A percentile compares a stretch with the other conserved stretches of the same genome.
These are phyloP conservation scores for Fusarium anguioides DNA, from an alignment of 2,329 filamentous ascomycete genomes.

Conservation along the genomic window DNA sequence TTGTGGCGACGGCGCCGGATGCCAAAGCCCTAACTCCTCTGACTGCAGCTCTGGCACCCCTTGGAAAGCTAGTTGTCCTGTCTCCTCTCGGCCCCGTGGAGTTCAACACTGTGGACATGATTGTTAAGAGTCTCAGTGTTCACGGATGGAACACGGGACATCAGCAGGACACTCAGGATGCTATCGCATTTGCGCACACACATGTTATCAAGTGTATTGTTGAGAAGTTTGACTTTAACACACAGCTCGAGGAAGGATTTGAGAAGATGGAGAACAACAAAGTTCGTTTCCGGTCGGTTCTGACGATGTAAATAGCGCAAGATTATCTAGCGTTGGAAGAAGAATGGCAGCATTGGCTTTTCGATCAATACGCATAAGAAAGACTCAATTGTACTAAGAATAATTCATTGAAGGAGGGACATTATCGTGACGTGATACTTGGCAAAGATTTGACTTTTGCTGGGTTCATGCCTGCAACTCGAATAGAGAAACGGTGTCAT, in stretches of 20 bases:
- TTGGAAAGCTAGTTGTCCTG: constrained; percentile 69
- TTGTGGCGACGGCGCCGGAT: constrained; percentile 72
- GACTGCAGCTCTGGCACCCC: constrained; percentile 61
- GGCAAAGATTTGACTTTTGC: too few relatives aligned
- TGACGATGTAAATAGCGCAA: constrained; percentile 44
- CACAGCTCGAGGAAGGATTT: constrained; percentile 57
- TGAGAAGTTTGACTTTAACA: constrained; percentile 69
- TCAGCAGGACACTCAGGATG: constrained; percentile 71
- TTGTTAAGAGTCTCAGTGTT: constrained; percentile 66
- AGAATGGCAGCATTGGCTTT: too few relatives aligned
- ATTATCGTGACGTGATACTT: too few relatives aligned
- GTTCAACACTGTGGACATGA: constrained; percentile 56
- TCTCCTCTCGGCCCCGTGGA: constrained; percentile 57
- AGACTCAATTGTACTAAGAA: too few relatives aligned
- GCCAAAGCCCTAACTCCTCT: constrained; percentile 64
- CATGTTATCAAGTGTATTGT: constrained; percentile 73
- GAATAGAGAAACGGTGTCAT: too few relatives aligned
- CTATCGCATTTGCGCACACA: constrained; percentile 71
- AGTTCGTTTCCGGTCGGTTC: constrained; percentile 58
- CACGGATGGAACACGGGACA: constrained; percentile 73
- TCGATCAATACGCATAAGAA: too few relatives aligned
- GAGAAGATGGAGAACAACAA: constrained; percentile 54
- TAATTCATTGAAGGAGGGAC: too few relatives aligned
- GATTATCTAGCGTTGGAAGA: too few relatives aligned
- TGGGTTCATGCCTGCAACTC: too few relatives aligned